Base-by-base conservation (phyloP, 371 early-diverging fungal genomes). In the Mortierella sp. region DNA sequence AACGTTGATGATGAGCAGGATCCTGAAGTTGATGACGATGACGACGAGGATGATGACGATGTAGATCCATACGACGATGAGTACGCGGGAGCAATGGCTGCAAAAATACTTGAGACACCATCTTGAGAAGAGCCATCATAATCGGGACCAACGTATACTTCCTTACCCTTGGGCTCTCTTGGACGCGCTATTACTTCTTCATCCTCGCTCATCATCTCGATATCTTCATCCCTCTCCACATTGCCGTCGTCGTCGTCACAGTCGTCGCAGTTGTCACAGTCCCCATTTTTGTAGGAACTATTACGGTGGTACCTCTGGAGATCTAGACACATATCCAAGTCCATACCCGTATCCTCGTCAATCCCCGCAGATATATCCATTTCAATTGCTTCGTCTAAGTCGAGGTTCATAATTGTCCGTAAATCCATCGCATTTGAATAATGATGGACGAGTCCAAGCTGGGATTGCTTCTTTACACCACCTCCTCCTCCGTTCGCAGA, bases 321-420 rank as follows among this genome's bases (percentile, higher is more conserved):
- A 62, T 80, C 75, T 37, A 80, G 40, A 30, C 68, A 63, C 75
- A 79, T 75, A 40, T 75, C 75, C 35, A 75, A 59, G 51, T 76
- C 73, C 69, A 80, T 78, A 5, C 60, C 68, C 0, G 67, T 71
- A 30, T 52, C 62, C 3, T 72, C 72, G 40, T 72, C 75, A 60
- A 73, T 16, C 0, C 39, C 43, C 61, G 70, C 64, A 1, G 70
- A 72, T 11, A 72, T 26, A 54, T 78, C 74, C 68, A 68, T 78
- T 11, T 70, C 70, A 5, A 70, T 43, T n/a, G 61, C 68, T 47
- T 78, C 70, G 32, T 81, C 81, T 26, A 81, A 35, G 37, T 81
- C 81, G 22, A 81, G 58, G 47, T 81, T 79, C 79, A 79, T 74
- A 32, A 79, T 79, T 30, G 79, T 74, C 47, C 74, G 40, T 5